Evolutionary conservation across 2,329 filamentous ascomycete genomes (phyloP), one percentile per base, ranked within the genome.

Genomic region (Fusarium scirpi): DNA sequence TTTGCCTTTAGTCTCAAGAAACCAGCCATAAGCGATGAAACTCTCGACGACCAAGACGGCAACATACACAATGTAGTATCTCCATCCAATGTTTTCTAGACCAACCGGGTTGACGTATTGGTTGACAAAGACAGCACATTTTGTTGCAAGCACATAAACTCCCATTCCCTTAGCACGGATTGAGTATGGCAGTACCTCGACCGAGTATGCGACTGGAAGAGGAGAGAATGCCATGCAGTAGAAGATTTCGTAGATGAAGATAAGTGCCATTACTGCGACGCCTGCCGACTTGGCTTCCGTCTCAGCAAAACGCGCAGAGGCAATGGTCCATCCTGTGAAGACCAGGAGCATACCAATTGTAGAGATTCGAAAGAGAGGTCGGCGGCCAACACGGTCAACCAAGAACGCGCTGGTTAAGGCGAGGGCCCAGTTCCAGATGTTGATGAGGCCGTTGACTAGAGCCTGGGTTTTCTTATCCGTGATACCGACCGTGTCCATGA

Each of bases 11-110:
- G 85, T 87, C 76, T 87, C 85, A 20, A 82, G 82, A 73, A 89
- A 89, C 72, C 69, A 76, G 0, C 72, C 73, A 20, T 76, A 79
- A 2, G 74, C 75, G 53, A 86, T 74, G 47, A 87, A 84, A 69
- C 80, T 86, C 58, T 89, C 82, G 0, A 83, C 82, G 0, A 80
- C 78, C 4, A 85, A 58, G 1, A 82, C 80, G 11, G 80, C 82
- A 44, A 86, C 85, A 58, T 89, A 89, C 18, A 89, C 81, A 64
- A 89, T 85, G 77, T 89, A 89, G 66, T 85, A 89, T 69, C 80
- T 84, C 81, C 85, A 89, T 0, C 80, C 80, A 27, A 88, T 82
- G 4, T 81, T 74, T 0, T 80, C 82, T 1, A 89, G 75, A 0
- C 83, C 87, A 55, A 85, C 84, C 0, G 87, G 87, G 30, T 85